Base-by-base conservation (phyloP, 2,329 filamentous ascomycete species). In the Exophiala viscosa region DNA sequence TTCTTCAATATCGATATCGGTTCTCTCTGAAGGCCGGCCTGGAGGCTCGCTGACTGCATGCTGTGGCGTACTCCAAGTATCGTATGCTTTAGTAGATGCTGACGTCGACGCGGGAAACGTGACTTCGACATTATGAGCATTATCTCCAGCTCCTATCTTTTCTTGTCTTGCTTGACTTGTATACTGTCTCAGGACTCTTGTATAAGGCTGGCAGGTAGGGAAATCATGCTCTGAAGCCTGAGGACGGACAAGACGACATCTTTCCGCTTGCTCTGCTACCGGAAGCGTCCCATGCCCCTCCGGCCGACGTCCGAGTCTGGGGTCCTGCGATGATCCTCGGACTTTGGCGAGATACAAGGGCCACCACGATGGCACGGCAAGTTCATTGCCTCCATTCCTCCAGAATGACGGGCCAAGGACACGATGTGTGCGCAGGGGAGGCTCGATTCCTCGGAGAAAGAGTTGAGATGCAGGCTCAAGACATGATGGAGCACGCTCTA, bases 401-500 rank as follows among this genome's bases (percentile, higher is more conserved):
- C 70, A 71, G 50, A 73, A 68, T 38, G 60, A 58, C 18, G 66
- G 62, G 56, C 66, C 66, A 11, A 74, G 60, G n/a, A 65, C 60
- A 43, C 65, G 65, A 55, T 60, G 62, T 45, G 63, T 66, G 58
- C 70, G 68, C 60, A 73, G 60, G n/a, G 66, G 65, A 50, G 65
- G 64, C 54, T 70, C 69, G 48, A 70, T 61, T 57, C 71, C 68
- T 58, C 68, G 69, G 56, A 74, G 64, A 57, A 76, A 64, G 68
- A 70, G 69, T 66, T 73, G 69, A 62, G 73, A 72, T 64, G 73
- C 74, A 68, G 68, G 73, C 66, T 77, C 74, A 65, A 77, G 68
- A 65, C 71, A 75, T 69, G 73, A 69, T 55, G 71, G 69, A 61
- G 74, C 71, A 65, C 75, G 73, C 73, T 77, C 75, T 65, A 78